Evolutionary conservation across 2,329 filamentous ascomycete genomes (phyloP), one percentile per base, ranked within the genome.

Genomic region (Fusarium caatingaense): DNA sequence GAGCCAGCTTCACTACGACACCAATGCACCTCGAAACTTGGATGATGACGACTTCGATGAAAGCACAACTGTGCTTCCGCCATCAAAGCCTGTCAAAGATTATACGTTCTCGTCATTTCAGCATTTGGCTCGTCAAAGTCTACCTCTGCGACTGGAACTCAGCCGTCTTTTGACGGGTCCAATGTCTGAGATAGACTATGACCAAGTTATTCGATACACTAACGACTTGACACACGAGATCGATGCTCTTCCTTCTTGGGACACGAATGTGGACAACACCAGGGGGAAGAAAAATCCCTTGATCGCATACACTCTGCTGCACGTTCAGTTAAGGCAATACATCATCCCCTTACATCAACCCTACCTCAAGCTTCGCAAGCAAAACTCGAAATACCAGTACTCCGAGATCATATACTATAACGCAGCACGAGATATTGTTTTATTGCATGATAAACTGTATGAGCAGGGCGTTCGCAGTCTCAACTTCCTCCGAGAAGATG

Each of bases 331-430:
- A 54, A 81, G 86, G 30, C 87, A 89, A 73, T 89, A 88, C 77
- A 88, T 89, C 61, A 86, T 89, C 65, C 86, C 87, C 2, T 80
- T 90, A 9, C 87, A 89, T 72, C 86, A 89, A 66, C 86, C 87
- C 2, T 89, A 87, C 74, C 81, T 90, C 30, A 88, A 87, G 72
- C 82, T 88, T 55, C 84, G 87, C 69, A 86, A 86, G 78, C 82
- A 83, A 65, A 87, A 88, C 76, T 87, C 87, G 59, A 87, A 87
- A 69, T 89, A 88, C 73, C 87, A 89, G 71, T 87, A 87, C 72
- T 88, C 87, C 3, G 87, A 89, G 69, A 87, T 88, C 61, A 85
- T 89, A 49, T 89, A 89, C 80, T 89, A 89, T 78, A 89, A 87
- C 58, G 86, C 87, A 1, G 87, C 87, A 2, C 83, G 87, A 34